These are phyloP conservation scores for Pelargonium australe DNA, from an alignment of 441 rosid genomes.

Conservation along the genomic window DNA sequence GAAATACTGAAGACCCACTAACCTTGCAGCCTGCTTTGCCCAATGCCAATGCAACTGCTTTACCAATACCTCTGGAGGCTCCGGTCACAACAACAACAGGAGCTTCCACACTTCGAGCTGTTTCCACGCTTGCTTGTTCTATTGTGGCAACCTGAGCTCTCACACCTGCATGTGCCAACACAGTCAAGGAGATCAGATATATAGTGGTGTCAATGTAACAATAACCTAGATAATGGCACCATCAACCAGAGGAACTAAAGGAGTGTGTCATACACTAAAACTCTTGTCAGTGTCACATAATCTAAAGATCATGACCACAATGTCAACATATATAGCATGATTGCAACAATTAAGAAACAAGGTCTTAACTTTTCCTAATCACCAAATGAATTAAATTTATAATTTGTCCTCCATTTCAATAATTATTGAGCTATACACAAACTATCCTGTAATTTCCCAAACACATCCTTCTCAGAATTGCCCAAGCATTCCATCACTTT, in stretches of 20 bases:
- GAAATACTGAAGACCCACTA: slow-evolving; percentile 7
- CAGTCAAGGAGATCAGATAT: background rate
- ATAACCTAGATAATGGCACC: background rate
- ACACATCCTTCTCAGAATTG: too few relatives aligned
- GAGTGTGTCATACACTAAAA: background rate
- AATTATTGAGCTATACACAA: too few relatives aligned
- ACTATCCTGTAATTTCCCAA: too few relatives aligned
- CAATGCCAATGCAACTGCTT: slow-evolving; percentile 71
- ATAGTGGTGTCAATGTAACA: background rate
- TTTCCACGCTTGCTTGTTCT: slow-evolving; percentile 40
- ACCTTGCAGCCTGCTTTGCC: slow-evolving; percentile 97
- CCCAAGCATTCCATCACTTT: too few relatives aligned
- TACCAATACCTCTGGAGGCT: slow-evolving; percentile 97
- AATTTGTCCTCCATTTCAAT: too few relatives aligned
- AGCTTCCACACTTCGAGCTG: slow-evolving; percentile 49
- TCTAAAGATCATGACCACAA: background rate
- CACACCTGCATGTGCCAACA: slow-evolving; percentile 29
- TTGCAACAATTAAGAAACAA: background rate
- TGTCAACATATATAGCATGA: background rate
- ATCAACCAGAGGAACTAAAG: background rate
- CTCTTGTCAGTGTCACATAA: background rate
- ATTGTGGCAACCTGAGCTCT: slow-evolving; percentile 58
- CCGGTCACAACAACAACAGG: slow-evolving; percentile 86
- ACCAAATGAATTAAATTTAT: too few relatives aligned
- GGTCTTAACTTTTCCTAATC: too few relatives aligned